Evolutionary conservation across 148 eudicot genomes (phyloP).

Genomic region (Silene latifolia): DNA sequence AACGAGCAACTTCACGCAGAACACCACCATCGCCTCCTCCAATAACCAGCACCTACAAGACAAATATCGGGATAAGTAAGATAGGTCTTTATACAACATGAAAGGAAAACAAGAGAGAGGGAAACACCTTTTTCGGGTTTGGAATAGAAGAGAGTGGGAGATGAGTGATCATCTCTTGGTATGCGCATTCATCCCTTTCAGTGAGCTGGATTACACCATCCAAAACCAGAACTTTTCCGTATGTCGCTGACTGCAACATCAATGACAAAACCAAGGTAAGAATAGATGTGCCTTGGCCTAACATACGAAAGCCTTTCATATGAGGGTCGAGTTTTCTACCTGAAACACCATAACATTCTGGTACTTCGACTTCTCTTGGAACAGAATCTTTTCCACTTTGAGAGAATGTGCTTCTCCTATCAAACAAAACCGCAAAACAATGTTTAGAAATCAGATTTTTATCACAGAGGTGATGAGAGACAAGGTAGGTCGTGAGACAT

Average conservation of each 20-base stretch:
- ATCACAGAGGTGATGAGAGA: background rate
- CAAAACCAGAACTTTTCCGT: constrained; percentile 88
- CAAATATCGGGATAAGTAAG: background rate
- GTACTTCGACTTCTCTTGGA: constrained; percentile 80
- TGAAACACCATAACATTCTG: constrained; percentile 89
- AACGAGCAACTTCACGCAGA: constrained; percentile 88
- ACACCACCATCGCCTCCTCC: constrained; percentile 99
- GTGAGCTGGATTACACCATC: constrained; percentile 98
- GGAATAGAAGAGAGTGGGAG: constrained; percentile 95
- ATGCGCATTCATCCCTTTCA: constrained; percentile 96
- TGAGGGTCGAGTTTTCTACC: constrained; percentile 34
- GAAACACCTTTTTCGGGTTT: constrained; percentile 83
- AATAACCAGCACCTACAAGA: constrained; percentile 76
- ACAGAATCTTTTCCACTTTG: constrained; percentile 80
- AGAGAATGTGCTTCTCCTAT: constrained; percentile 96
- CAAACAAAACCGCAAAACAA: background rate
- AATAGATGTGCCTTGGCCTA: background rate
- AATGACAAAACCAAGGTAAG: constrained; percentile 12
- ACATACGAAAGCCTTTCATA: background rate
- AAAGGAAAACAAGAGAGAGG: background rate
- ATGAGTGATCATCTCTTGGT: constrained; percentile 93
- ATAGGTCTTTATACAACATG: too few relatives aligned
- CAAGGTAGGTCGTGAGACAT: too few relatives aligned
- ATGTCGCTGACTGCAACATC: constrained; percentile 73
- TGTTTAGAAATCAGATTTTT: too few relatives aligned